Evolutionary conservation across 2,329 filamentous ascomycete genomes (phyloP).

Genomic region (Rutstroemia sp.): DNA sequence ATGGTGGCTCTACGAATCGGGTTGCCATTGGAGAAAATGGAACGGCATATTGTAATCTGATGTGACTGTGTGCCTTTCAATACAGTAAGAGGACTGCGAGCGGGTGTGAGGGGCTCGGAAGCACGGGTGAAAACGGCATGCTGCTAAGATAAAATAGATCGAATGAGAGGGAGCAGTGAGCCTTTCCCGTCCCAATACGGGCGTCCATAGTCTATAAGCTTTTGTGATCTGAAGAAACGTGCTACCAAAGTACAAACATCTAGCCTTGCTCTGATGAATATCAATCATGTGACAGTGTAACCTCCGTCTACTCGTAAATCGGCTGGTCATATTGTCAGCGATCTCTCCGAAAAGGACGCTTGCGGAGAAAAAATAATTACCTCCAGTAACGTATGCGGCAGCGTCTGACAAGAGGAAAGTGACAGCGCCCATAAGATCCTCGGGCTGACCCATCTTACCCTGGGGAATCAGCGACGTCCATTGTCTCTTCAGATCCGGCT

Average conservation of each 20-base stretch:
- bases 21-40: no score
- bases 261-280: neutral
- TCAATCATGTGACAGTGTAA: slow-evolving; percentile 12
- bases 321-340: slow-evolving; percentile 1
- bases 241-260: neutral
- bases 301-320: slow-evolving; percentile 14
- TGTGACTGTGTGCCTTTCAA: no score
- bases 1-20: no score
- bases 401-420: slow-evolving; percentile 56
- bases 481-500: slow-evolving; percentile 79
- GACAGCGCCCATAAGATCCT: slow-evolving; percentile 90
- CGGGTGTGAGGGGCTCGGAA: no score
- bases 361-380: slow-evolving; percentile 3
- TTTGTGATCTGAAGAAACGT: neutral
- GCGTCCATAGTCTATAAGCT: neutral
- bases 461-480: slow-evolving; percentile 91
- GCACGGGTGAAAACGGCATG: no score
- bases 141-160: no score
- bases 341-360: neutral
- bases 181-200: neutral
- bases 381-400: slow-evolving; percentile 52
- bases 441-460: slow-evolving; percentile 86
- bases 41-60: no score
- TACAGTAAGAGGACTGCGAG: no score
- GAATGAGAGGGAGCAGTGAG: no score